Base-by-base conservation (phyloP, 2,329 filamentous ascomycete genomes). In the Biscogniauxia sp. region DNA sequence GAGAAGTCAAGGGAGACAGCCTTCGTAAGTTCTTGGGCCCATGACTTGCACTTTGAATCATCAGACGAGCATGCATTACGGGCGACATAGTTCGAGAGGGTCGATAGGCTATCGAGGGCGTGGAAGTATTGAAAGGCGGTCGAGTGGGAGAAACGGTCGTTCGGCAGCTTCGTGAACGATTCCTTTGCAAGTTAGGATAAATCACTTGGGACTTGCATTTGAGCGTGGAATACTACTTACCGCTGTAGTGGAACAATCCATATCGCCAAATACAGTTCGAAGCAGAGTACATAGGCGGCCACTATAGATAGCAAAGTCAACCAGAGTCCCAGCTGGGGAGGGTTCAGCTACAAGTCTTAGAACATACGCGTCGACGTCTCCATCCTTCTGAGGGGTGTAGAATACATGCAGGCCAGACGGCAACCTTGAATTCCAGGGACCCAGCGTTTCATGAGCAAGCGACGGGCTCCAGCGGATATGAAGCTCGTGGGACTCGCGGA, bases 321-420 rank as follows among this genome's bases (percentile, higher is more conserved):
- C 56, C 15, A 54, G 19, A 11, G 45, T 23, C 19, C 19, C 50
- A 32, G 19, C 53, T 25, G 5, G 13, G 41, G 13, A 51, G 5
- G 32, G 26, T 52, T 13, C 13, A 45, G 5, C 8, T 13, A 51
- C 17, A 8, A 32, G 8, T 17, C 13, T 26, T 59, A 56, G 56
- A 63, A 52, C 62, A 41, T 59, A 61, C 54, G 55, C 59, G 20
- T 64, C 70, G 60, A 64, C 73, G 68, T 66, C 69, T 20, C 72
- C 65, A 26, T 64, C 66, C 53, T 64, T 65, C 8, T 68, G 72
- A 0, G 90, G 89, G 0, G 89, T 90, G 72, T 88, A 93, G 69
- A 90, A 90, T 25, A 93, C 79, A 78, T 97, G 93, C 20, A 98
- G 78, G 2, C 94, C 94, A 0, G 93, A 88, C 1, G 92, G 87